Base-by-base conservation (phyloP, 2,329 filamentous ascomycete species). In the Purpureocillium lavendulum region DNA sequence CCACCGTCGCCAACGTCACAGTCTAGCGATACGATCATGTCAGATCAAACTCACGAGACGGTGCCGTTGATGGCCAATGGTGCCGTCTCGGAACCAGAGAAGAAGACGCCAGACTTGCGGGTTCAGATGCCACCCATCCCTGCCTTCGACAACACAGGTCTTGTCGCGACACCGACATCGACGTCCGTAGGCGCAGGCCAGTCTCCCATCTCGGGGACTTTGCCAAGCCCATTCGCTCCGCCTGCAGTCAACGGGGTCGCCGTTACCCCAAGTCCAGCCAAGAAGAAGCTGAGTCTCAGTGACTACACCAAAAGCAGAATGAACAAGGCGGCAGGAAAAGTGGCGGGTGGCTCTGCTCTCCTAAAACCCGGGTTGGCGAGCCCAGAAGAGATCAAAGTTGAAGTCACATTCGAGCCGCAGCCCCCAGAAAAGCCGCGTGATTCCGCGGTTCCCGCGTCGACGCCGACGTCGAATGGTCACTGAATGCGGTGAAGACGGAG, bases 261-360 rank as follows among this genome's bases (percentile, higher is more conserved):
- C 6, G 65, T 65, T 9, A 66, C 69, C 16, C 74, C 75, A 3
- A 81, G 75, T 45, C 78, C 79, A 3, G 63, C 77, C 26, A 81
- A 80, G 59, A 82, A 83, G 66, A 82, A 82, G 56, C 60, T 83
- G 30, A 82, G 75, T 45, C 56, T 82, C 2, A 82, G 77, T 50
- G 79, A 82, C 51, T 83, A 83, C 50, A 74, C 68, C 8, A 78
- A 75, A 54, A 75, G 71, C 46, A 65, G 73, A 37, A 66, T 71
- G 61, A 73, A 71, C 50, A 80, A 77, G 52, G 69, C 68, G 3
- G 67, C 69, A 3, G 67, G 49, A 53, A 50, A 65, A 39, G 48
- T 55, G 9, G 41, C 51, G 3, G 51, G 51, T 4, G 55, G 53
- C 2, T 46, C 48, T 29, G 45, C 53, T 13, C 35, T 57, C 13